Conservation (phyloP, 75 land plant species). For the Picea glauca region DNA sequence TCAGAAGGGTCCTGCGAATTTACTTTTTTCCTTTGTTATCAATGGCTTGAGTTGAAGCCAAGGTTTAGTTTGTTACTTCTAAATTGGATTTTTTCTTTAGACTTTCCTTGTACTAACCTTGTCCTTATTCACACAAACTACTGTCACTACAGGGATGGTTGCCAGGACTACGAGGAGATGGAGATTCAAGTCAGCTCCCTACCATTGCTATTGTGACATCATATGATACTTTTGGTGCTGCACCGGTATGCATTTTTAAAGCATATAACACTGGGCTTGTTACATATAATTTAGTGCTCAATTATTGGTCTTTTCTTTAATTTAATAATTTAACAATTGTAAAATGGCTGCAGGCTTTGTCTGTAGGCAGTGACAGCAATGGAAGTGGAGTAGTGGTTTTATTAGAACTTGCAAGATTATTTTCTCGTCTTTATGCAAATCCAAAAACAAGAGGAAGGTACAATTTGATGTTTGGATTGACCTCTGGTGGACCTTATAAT, state of each 20-base stretch:
- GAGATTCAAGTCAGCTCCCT: slow-evolving; percentile 74
- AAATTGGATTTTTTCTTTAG: neutral
- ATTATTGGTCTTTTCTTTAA: neutral
- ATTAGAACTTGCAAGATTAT: slow-evolving; percentile 88
- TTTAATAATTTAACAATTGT: slow-evolving; percentile 4
- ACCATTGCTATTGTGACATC: slow-evolving; percentile 98
- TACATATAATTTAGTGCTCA: neutral
- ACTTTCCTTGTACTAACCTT: neutral
- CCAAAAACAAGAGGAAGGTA: slow-evolving; percentile 89
- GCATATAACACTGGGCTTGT: neutral
- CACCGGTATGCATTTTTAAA: slow-evolving; percentile 65
- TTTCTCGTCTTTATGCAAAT: slow-evolving; percentile 86
- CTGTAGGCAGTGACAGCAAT: slow-evolving; percentile 94
- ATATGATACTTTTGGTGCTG: slow-evolving; percentile 98
- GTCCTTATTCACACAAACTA: neutral
- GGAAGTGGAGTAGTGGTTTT: slow-evolving; percentile 94
- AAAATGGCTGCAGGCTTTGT: slow-evolving; percentile 53
- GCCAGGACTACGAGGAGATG: slow-evolving; percentile 81
- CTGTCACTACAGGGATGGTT: slow-evolving; percentile 73
- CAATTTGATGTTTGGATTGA: slow-evolving; percentile 91
- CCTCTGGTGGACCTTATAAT: slow-evolving; percentile 97
- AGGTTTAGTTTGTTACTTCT: neutral
- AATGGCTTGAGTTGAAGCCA: neutral
- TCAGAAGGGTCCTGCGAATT: no score
- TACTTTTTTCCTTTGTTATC: neutral